Evolutionary conservation across 306 rosid species (phyloP).

Genomic region (Cucumis hystrix): DNA sequence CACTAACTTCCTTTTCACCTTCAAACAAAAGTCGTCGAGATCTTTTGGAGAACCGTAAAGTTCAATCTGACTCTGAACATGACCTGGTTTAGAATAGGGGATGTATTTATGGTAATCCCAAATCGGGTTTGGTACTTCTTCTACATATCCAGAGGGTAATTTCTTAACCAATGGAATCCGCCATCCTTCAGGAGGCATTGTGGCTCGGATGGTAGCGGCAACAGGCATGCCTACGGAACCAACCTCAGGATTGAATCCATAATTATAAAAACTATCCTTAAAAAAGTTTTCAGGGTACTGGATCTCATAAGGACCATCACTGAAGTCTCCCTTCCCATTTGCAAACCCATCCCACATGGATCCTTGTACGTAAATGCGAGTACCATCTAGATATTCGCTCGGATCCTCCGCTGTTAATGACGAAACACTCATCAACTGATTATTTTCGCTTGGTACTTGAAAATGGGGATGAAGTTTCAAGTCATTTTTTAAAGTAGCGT

Average conservation of each 20-base stretch:
- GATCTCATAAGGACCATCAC: conserved; percentile 91
- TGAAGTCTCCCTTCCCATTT: conserved; percentile 66
- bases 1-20: conserved; percentile 31
- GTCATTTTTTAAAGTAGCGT: conserved; percentile 53
- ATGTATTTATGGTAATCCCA: conserved; percentile 94
- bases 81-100: conserved; percentile 73
- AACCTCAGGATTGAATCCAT: conserved; percentile 94
- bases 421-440: conserved; percentile 14
- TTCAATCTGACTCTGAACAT: conserved; percentile 78
- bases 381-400: conserved; percentile 84
- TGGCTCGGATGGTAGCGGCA: conserved; percentile 86
- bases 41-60: conserved; percentile 66
- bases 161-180: conserved; percentile 65
- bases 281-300: conserved; percentile 84
- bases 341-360: conserved; percentile 98
- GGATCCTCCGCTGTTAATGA: conserved; percentile 29
- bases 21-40: conserved; percentile 84
- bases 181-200: conserved; percentile 91
- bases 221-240: conserved; percentile 89
- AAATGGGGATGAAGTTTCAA: conserved; percentile 69
- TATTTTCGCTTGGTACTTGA: conserved; percentile 18
- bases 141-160: conserved; percentile 41
- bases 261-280: conserved; percentile 36
- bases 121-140: conserved; percentile 86
- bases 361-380: conserved; percentile 71